A percentile compares a stretch with the other conserved stretches of the same genome.
Conservation (phyloP, 2,329 filamentous ascomycete species). For the Thielaviopsis punctulata region DNA sequence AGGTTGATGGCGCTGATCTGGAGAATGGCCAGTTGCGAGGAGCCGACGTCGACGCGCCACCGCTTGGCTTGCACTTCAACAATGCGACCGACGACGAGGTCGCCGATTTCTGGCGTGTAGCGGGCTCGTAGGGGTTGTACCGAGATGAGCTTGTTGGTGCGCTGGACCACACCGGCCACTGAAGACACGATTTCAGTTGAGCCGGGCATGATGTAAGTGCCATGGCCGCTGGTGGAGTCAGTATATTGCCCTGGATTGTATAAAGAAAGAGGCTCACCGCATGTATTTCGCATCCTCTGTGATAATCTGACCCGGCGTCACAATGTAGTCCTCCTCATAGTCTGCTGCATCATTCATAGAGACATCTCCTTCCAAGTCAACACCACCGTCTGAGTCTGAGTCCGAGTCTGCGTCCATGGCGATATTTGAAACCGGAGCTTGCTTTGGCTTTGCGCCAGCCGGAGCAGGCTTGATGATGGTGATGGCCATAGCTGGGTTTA, state of each 20-base stretch:
- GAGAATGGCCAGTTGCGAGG: constrained; percentile 67
- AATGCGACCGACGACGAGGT: constrained; percentile 85
- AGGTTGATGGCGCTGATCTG: constrained; percentile 85
- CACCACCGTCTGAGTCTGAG: constrained; percentile 29
- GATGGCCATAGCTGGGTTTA: constrained; percentile 25
- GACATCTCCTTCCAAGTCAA: constrained; percentile 27
- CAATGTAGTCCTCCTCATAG: constrained; percentile 34
- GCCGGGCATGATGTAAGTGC: constrained; percentile 55
- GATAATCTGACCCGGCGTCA: constrained; percentile 78
- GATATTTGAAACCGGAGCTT: constrained; percentile 13
- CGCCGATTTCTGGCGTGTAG: constrained; percentile 90
- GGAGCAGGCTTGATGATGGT: constrained; percentile 28
- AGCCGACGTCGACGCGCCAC: constrained; percentile 90
- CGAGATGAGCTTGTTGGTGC: constrained; percentile 92
- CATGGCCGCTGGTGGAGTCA: constrained; percentile 54
- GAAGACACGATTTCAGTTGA: constrained; percentile 66
- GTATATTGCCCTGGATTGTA: background rate
- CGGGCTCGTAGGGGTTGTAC: constrained; percentile 79
- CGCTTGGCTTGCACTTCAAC: constrained; percentile 83
- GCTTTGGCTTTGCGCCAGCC: constrained; percentile 11
- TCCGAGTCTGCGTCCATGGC: constrained; percentile 22
- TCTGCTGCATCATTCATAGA: constrained; percentile 22
- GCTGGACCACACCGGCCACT: constrained; percentile 74
- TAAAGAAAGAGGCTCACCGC: constrained; percentile 34
- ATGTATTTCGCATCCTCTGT: constrained; percentile 95